Evolutionary conservation across 306 rosid genomes (phyloP).

Genomic region (Prunus dulcis): DNA sequence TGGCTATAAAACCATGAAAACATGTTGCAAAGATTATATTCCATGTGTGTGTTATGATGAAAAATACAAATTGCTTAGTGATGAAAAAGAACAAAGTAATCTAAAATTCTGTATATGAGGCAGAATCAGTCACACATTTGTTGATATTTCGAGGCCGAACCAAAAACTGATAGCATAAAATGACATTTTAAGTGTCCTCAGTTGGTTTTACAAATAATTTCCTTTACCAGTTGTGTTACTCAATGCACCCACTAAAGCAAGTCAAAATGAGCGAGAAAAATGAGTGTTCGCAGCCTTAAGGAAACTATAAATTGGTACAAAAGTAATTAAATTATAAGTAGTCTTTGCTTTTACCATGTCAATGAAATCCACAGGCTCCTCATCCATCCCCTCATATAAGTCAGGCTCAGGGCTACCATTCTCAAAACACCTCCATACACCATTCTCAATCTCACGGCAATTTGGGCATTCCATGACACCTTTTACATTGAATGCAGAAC

Average conservation of each 20-base stretch:
- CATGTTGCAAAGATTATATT: not conserved
- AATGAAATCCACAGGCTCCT: not conserved
- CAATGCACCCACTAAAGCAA: not conserved
- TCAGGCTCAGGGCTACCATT: not conserved
- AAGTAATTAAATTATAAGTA: not conserved
- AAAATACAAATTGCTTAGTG: not conserved
- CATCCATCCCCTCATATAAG: not conserved
- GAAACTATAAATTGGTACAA: not conserved
- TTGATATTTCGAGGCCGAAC: not conserved
- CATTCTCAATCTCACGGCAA: slow-evolving; percentile 8
- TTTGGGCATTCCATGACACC: slow-evolving; percentile 30
- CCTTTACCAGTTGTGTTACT: not conserved
- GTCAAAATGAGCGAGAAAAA: too few species aligned
- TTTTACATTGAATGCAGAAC: slow-evolving; percentile 18
- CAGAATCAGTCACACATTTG: not conserved
- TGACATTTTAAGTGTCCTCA: not conserved
- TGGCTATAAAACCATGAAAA: too few species aligned
- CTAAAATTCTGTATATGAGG: not conserved
- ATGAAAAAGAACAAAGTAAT: too few species aligned
- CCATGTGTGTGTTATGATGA: not conserved
- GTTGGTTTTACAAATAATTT: not conserved
- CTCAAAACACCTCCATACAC: slow-evolving; percentile 12
- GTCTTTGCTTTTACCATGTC: slow-evolving; percentile 21
- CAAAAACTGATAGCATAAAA: not conserved
- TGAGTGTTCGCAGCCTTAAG: too few species aligned